Percentiles rank a stretch among this genome's conserved stretches.
Evolutionary conservation across 225 moss, liverwort and hornwort species (phyloP).

Genomic region (Takakia lepidozioides): DNA sequence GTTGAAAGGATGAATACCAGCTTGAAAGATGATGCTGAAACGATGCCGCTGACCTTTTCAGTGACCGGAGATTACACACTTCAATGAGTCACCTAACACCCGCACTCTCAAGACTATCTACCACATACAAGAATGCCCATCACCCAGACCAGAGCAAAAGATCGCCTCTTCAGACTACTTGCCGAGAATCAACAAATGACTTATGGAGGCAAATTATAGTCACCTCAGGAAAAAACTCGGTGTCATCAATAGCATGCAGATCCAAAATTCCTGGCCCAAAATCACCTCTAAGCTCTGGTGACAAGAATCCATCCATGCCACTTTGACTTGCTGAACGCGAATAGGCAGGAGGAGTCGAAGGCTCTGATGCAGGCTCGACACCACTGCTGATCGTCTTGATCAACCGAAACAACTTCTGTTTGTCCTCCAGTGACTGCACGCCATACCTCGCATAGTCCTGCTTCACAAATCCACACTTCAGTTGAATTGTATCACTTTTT

Average conservation of each 20-base stretch:
- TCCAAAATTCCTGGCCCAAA: constrained; percentile 94
- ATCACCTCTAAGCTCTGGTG: constrained; percentile 95
- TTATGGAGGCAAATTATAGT: constrained; percentile 1
- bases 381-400: constrained; percentile 89
- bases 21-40: no score
- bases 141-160: no score
- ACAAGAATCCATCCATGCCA: constrained; percentile 95
- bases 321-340: constrained; percentile 63
- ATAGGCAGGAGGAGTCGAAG: constrained; percentile 71
- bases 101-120: no score
- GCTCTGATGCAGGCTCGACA: constrained; percentile 63
- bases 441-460: constrained; percentile 98
- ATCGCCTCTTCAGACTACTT: no score
- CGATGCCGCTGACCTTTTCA: no score
- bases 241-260: constrained; percentile 96
- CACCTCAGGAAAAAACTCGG: constrained; percentile 98
- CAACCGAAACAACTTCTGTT: constrained; percentile 91
- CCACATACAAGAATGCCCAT: no score
- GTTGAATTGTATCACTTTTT: no score
- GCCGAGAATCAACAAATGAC: no score
- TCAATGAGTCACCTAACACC: no score
- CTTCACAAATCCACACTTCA: constrained; percentile 55
- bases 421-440: constrained; percentile 93
- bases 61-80: no score
- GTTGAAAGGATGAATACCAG: no score